phyloP scores from a whole-genome alignment of 441 rosid species.

The Aleurites moluccanus region DNA sequence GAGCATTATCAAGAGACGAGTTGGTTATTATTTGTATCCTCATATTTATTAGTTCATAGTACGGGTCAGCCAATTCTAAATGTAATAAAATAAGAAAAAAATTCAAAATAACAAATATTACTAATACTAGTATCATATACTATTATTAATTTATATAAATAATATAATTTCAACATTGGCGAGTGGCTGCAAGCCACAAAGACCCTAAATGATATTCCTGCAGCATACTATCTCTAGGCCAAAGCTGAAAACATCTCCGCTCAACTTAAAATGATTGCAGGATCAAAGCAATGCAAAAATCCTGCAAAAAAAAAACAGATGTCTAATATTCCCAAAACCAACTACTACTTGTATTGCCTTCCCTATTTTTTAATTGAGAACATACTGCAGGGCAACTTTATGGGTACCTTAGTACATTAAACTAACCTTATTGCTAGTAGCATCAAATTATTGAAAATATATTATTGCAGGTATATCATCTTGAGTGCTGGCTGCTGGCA shows the following conservation, averaged over 20 bases:
- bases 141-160: too few species aligned
- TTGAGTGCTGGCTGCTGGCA: not conserved
- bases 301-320: not conserved
- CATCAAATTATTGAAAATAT: not conserved
- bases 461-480: not conserved
- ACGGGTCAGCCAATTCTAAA: too few species aligned
- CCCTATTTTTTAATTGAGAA: not conserved
- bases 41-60: too few species aligned
- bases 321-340: not conserved
- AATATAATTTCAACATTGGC: too few species aligned
- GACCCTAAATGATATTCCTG: not conserved
- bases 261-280: not conserved
- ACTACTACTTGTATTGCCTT: not conserved
- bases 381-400: not conserved
- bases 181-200: not conserved
- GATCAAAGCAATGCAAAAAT: conserved; percentile 2
- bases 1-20: not conserved
- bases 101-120: too few species aligned
- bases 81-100: too few species aligned
- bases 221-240: not conserved
- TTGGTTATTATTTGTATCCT: too few species aligned
- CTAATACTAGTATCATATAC: too few species aligned
- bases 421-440: not conserved
- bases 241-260: not conserved
- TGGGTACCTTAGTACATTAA: not conserved